Conservation (phyloP, 345 rosid genomes). For the Lepidium africanum region DNA sequence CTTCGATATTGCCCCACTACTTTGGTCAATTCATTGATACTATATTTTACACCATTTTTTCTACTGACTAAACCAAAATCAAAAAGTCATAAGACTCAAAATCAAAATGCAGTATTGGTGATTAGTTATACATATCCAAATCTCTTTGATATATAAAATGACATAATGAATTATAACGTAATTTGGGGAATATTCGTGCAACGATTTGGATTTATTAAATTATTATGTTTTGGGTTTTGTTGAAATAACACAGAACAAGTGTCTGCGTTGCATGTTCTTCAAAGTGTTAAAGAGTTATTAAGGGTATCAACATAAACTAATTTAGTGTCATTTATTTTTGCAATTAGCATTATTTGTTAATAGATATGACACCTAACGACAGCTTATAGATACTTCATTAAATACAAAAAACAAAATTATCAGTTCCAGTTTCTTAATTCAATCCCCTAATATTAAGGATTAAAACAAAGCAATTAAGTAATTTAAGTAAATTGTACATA, state of each 20-base stretch:
- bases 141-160: background rate
- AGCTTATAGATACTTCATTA: constrained; percentile 14
- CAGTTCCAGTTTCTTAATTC: background rate
- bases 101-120: background rate
- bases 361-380: constrained; percentile 21
- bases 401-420: background rate
- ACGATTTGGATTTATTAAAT: constrained; percentile 11
- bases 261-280: constrained; percentile 32
- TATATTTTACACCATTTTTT: background rate
- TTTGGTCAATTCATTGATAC: constrained; percentile 4
- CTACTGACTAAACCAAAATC: background rate
- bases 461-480: background rate
- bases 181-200: constrained; percentile 10
- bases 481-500: background rate
- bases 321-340: constrained; percentile 14
- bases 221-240: background rate
- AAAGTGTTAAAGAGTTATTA: constrained; percentile 1
- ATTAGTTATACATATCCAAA: background rate
- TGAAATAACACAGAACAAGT: constrained; percentile 7
- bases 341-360: background rate
- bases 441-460: background rate
- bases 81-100: background rate
- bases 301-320: constrained; percentile 13
- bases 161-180: constrained; percentile 7
- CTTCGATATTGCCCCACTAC: constrained; percentile 3